Base-by-base conservation (phyloP, 345 rosid genomes). In the Citrus medica region DNA sequence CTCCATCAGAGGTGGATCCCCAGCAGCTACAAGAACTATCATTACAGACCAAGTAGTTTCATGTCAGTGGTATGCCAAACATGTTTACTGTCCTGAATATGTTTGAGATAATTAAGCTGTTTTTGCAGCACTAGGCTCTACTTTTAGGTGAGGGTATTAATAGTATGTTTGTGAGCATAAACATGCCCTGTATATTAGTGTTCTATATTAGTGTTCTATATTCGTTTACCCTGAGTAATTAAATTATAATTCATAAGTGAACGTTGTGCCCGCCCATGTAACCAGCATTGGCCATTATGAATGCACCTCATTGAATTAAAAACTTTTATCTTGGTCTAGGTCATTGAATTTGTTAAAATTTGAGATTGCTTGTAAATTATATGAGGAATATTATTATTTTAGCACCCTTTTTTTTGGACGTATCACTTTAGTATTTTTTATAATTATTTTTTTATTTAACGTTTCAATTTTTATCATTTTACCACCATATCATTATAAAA, bases 1-100 rank as follows among this genome's bases (percentile, higher is more conserved):
- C 99, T n/a, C 99, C 99, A 42, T 94, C 98, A 0, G 90, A 88
- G 85, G 99, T 96, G n/a, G 97, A 93, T 87, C 88, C 87, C 13
- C 90, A 87, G 80, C 98, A 92, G 87, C 93, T 96, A 7, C 79
- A 85, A 84, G 95, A 96, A 71, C 88, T 96, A 33, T 90, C 93
- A 67, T 73, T 92, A 69, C 76, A 67, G 76, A 66, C 80, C 82
- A 79, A 38, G 60, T 86, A 83, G 82, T 55, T 78, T n/a, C 56
- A 55, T 1, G 35, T 33, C 40, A 9, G 19, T 56, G 6, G 22
- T 48, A 6, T 2, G 16, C 40, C 12, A 46, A 21, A 30, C 48
- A 32, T 61, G 13, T 10, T 10, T 8, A 28, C 25, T 27, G 7
- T 5, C 37, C 22, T 19, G 58, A 14, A 25, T 69, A 40, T 25